Percentiles rank a stretch among this genome's conserved stretches.
Conservation (phyloP, 345 rosid species). For the Boechera retrofracta region DNA sequence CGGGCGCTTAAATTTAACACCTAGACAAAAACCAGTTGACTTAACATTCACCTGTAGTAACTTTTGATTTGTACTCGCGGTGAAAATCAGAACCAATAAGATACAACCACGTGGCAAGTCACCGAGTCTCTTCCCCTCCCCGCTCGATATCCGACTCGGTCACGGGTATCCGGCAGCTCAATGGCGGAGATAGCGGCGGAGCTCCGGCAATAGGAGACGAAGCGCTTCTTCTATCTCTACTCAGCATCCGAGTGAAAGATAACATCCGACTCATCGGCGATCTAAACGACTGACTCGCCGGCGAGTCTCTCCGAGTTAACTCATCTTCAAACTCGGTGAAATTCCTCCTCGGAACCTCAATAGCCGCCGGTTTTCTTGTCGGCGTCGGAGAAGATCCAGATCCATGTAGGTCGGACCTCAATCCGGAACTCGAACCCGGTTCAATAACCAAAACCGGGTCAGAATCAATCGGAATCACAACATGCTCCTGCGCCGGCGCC, state of each 20-base stretch:
- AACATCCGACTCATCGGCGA: constrained; percentile 68
- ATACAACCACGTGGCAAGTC: constrained; percentile 13
- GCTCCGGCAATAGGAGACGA: constrained; percentile 40
- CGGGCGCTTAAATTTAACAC: constrained; percentile 22
- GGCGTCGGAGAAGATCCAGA: constrained; percentile 32
- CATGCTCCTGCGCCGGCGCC: constrained; percentile 11
- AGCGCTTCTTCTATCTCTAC: constrained; percentile 54
- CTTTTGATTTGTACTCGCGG: neutral
- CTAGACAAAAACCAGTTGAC: constrained; percentile 7
- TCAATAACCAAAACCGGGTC: constrained; percentile 37
- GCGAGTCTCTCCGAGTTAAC: constrained; percentile 40
- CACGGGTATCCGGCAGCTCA: constrained; percentile 31
- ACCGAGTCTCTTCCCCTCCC: constrained; percentile 47
- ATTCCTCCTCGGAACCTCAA: constrained; percentile 49
- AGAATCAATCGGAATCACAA: constrained; percentile 29
- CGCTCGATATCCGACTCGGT: constrained; percentile 54
- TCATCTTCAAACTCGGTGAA: constrained; percentile 43
- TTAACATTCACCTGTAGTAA: constrained; percentile 8
- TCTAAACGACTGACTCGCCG: constrained; percentile 52
- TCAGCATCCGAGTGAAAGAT: constrained; percentile 62
- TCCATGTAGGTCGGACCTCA: constrained; percentile 24
- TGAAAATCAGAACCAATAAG: neutral
- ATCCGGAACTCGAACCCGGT: constrained; percentile 45
- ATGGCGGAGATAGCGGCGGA: constrained; percentile 22
- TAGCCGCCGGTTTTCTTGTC: constrained; percentile 52